A percentile compares a stretch with the other conserved stretches of the same genome.
phyloP scores from a whole-genome alignment of 345 rosid genomes.

The Noccaea bulbosa region DNA sequence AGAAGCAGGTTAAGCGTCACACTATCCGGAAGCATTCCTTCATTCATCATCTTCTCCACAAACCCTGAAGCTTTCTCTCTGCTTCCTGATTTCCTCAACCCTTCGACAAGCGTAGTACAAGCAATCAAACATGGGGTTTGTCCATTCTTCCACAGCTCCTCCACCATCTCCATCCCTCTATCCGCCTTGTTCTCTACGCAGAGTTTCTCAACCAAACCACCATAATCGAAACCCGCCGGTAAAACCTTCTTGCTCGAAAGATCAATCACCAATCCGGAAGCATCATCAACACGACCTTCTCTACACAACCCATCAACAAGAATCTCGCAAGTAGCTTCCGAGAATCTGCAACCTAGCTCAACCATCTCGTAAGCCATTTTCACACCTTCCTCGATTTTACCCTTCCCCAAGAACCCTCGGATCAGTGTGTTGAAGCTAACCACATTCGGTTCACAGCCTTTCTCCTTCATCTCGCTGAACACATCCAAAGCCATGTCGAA shows the following conservation, averaged over 20 bases:
- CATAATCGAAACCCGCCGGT: constrained; percentile 64
- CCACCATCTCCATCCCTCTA: constrained; percentile 61
- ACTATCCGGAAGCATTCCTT: constrained; percentile 61
- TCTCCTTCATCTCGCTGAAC: constrained; percentile 79
- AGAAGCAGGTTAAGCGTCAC: constrained; percentile 80
- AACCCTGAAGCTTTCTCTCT: constrained; percentile 52
- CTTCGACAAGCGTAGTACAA: constrained; percentile 78
- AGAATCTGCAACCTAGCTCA: constrained; percentile 61
- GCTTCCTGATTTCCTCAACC: constrained; percentile 67
- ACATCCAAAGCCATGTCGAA: constrained; percentile 65
- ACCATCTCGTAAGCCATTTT: constrained; percentile 86
- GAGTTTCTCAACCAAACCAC: constrained; percentile 59
- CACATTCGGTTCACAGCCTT: constrained; percentile 76
- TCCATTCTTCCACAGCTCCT: constrained; percentile 66
- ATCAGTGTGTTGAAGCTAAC: constrained; percentile 86
- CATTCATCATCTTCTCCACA: constrained; percentile 72
- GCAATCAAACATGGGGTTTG: constrained; percentile 66
- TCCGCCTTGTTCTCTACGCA: constrained; percentile 52
- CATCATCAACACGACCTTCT: constrained; percentile 53
- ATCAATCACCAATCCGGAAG: constrained; percentile 64
- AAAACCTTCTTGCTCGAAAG: constrained; percentile 61
- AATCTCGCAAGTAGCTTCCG: constrained; percentile 80
- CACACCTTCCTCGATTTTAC: constrained; percentile 66
- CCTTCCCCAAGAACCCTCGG: constrained; percentile 62
- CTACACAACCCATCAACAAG: constrained; percentile 74